Conservation (phyloP, 768 basidiomycete species). For the Lyophyllum atratum region DNA sequence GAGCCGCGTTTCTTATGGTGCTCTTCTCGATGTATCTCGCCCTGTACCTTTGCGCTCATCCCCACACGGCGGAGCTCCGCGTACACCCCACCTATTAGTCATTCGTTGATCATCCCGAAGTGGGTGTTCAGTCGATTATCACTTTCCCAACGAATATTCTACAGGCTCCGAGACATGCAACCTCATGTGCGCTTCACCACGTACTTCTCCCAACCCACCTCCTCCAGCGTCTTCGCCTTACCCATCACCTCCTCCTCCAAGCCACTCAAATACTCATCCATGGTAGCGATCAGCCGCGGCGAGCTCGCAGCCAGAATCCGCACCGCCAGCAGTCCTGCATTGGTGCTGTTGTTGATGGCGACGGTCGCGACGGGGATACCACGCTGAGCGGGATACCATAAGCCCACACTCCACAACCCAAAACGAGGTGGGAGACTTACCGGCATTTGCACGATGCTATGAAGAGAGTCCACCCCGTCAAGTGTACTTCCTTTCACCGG, state of each 20-base stretch:
- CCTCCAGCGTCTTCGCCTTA: conserved; percentile 76
- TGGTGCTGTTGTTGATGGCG: conserved; percentile 93
- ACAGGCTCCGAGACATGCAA: not conserved
- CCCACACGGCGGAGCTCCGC: too few relatives aligned
- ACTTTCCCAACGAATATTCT: not conserved
- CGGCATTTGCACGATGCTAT: conserved; percentile 99
- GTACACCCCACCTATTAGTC: too few relatives aligned
- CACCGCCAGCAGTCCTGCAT: conserved; percentile 89
- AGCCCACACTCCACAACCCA: too few relatives aligned
- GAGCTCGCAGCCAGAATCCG: conserved; percentile 83
- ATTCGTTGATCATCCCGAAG: too few relatives aligned
- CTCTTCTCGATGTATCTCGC: too few relatives aligned
- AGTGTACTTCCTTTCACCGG: conserved; percentile 94
- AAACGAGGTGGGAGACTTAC: conserved; percentile 55
- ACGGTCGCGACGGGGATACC: too few relatives aligned
- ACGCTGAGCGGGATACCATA: too few relatives aligned
- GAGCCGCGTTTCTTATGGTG: too few relatives aligned
- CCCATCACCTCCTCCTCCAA: conserved; percentile 76
- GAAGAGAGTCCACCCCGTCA: conserved; percentile 95
- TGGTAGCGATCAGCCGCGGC: conserved; percentile 60
- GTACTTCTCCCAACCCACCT: conserved; percentile 88
- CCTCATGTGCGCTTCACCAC: conserved; percentile 39
- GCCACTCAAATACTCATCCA: conserved; percentile 72
- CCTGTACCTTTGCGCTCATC: too few relatives aligned
- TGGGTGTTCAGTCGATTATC: too few relatives aligned